Base-by-base conservation (phyloP, 169 alveolate genomes). In the Plasmodium chabaudi region DNA sequence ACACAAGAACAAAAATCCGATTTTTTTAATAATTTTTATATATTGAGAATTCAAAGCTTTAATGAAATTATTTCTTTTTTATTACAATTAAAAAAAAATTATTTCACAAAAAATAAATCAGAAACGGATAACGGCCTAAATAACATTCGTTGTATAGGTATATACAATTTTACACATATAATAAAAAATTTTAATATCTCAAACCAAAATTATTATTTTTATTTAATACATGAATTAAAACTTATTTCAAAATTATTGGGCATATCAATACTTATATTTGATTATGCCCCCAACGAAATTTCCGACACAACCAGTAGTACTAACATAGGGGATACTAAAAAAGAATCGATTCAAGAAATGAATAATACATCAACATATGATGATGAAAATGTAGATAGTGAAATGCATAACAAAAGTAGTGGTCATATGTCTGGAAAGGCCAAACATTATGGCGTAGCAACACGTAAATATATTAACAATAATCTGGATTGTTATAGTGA, bases 191-290 rank as follows among this genome's bases (percentile, higher is more conserved):
- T 82, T 39, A 55, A 34, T 49, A 59, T 27, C 1, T 46, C 15
- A 2, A 82, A 82, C 13, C 19, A 67, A 1, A 61, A 23, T 27
- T 53, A 23, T 6, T 61, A 53, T 15, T 82, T 82, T 71, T 82
- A 82, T 23, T 34, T 82, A 59, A 56, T 82, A 10, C 59, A 82
- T 10, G 90, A 82, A 27, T 19, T 82, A 39, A 82, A 61, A 56
- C 21, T 53, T 0, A 5, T 82, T 5, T 25, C 90, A 25, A 70
- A 27, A 10, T 53, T 67, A 19, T 65, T 67, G 5, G 42, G 23
- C 23, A 56, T 82, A 13, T 27, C 90, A 17, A 82, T 82, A n/a
- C 15, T 82, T 12, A 67, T 82, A 55, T 82, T 65, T 25, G 90
- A 82, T 25, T 21, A 42, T 51, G 72, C 63, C 19, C 67, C 53